Base-by-base conservation (phyloP, 2,329 filamentous ascomycete species). In the Blastomyces percursus region DNA sequence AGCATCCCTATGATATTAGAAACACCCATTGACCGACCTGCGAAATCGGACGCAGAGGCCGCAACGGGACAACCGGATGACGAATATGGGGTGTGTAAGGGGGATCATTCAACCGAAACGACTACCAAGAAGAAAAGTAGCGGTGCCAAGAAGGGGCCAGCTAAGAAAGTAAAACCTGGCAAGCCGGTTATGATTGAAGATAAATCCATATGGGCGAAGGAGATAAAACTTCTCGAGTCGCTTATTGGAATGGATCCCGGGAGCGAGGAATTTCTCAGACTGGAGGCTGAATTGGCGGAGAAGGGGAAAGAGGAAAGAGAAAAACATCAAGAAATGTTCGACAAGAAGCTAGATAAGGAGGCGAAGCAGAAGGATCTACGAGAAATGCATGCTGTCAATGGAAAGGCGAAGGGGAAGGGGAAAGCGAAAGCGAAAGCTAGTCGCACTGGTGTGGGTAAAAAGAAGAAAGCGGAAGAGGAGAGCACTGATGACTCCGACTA, bases 171-270 rank as follows among this genome's bases (percentile, higher is more conserved):
- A 8, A 65, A 69, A 19, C 62, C 65, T 4, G 65, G 70, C 2
- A 69, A 67, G 9, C 62, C 68, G 14, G 63, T 67, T 19, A 80
- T 81, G 35, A 74, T 86, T 46, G 89, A 96, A 71, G 91, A 96
- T 74, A 90, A 87, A 74, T 80, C 84, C 61, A 82, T 96, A 19
- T 97, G 93, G 92, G 91, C 92, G 0, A 82, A 86, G 55, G 94
- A 99, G 78, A 97, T 99, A 76, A 96, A 96, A 78, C 79, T 97
- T 66, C 82, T 99, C 5, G 94, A 99, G 76, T 86, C 86, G 55
- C 79, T 99, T 59, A 88, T 96, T 50, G 93, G 87, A 8, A 90
- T 92, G 84, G 88, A 96, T 72, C 73, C 84, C 0, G 87, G 91
- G 44, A 80, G 84, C n/a, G 80, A 86, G 9, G 86, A 89, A 69